Evolutionary conservation across 1,284 basidiomycete species (phyloP), one percentile per base, ranked within the genome.

Genomic region (Pseudozyma hubeiensis): DNA sequence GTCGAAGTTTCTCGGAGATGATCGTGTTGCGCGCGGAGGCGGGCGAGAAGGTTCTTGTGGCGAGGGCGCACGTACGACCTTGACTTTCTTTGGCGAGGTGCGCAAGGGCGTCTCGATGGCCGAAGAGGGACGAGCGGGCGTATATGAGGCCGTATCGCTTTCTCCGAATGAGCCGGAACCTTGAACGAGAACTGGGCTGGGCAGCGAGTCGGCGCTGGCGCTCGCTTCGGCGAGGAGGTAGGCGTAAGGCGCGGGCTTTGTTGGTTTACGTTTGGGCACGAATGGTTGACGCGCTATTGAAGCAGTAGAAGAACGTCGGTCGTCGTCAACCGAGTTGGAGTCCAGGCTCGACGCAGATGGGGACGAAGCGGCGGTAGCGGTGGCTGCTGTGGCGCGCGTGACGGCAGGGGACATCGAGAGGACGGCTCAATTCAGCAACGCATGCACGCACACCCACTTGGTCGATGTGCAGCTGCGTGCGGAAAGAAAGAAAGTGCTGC

Each of bases 361-460:
- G 16, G 45, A 37, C 7, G 43, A 14, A 33, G 35, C 8, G 35
- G 8, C 35, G 35, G 35, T 30, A 13, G 46, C 30, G 60, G 49
- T 53, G 31, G 60, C 61, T 64, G 67, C 57, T 64, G 57, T 64
- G 9, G 56, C 62, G 31, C 62, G 62, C 67, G 67, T 70, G 29
- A 64, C 57, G 37, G 57, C 67, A 41, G 67, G 67, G 41, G 62
- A 70, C 67, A 70, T 70, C 24, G 57, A 37, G 41, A 24, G 17
- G n/a, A 35, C 29, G 31, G 11, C 13, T 31, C 17, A 29, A 46
- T 35, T 37, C 56, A 19, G 29, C 33, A n/a, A 34, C 31, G 35
- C 51, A 35, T 53, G 51, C 62, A 34, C 53, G 54, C 35, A 37
- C 40, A 49, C 35, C 37, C 52, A 59, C 34, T 31, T 16, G 31